Evolutionary conservation across 2,329 filamentous ascomycete species (phyloP).

Genomic region (Pseudogymnoascus sp.): DNA sequence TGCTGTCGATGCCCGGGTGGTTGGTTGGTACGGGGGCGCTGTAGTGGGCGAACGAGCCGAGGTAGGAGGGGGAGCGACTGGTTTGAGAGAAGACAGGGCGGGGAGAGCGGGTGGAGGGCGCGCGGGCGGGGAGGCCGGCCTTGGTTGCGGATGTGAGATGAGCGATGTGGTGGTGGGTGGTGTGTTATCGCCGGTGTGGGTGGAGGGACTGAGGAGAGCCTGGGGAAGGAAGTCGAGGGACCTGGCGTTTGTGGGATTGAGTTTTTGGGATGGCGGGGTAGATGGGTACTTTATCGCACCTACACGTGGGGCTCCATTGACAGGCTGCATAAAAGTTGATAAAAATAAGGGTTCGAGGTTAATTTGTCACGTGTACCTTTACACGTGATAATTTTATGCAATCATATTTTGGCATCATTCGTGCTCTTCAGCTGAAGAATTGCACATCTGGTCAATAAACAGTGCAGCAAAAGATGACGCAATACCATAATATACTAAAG

Average conservation of each 20-base stretch:
- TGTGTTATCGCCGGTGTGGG: neutral
- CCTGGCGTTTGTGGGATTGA: neutral
- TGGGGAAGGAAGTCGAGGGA: neutral
- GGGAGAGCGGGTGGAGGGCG: slow-evolving; percentile 14
- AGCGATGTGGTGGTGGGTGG: neutral
- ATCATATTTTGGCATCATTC: no score
- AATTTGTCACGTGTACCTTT: neutral
- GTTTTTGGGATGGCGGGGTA: slow-evolving; percentile 3
- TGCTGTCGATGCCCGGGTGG: slow-evolving; percentile 58
- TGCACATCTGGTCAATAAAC: no score
- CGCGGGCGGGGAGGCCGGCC: neutral
- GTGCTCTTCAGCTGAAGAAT: no score
- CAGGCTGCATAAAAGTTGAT: slow-evolving; percentile 1
- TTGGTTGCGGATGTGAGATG: neutral
- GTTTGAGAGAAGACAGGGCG: slow-evolving; percentile 25
- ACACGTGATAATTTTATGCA: neutral
- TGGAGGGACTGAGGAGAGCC: neutral
- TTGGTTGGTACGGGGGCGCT: slow-evolving; percentile 46
- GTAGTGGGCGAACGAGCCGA: slow-evolving; percentile 58
- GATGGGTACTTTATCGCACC: neutral
- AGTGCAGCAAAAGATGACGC: no score
- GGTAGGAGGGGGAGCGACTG: slow-evolving; percentile 56
- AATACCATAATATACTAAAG: no score
- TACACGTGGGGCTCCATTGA: neutral
- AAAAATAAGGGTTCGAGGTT: neutral